A percentile compares a stretch with the other conserved stretches of the same genome.
These are phyloP conservation scores for Pseudophaeomoniella oleicola DNA, from an alignment of 2,329 filamentous ascomycete species.

Conservation along the genomic window DNA sequence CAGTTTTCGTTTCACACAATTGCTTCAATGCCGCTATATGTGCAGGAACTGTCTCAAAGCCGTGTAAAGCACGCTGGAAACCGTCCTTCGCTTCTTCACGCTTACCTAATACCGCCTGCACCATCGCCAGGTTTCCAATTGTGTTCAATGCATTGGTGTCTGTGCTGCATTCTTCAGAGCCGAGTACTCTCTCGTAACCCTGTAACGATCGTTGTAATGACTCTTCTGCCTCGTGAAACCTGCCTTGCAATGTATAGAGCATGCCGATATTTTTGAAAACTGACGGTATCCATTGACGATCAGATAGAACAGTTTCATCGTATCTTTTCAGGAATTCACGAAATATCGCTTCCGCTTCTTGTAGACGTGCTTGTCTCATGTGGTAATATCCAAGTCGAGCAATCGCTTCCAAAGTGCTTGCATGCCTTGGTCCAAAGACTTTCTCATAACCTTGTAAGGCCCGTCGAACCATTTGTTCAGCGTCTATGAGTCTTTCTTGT, in stretches of 20 bases:
- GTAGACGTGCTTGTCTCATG: slow-evolving; percentile 3
- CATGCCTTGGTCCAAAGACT: slow-evolving; percentile 3
- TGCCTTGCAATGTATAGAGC: slow-evolving; percentile 9
- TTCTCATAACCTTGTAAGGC: slow-evolving; percentile 5
- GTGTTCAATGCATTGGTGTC: slow-evolving; percentile 7
- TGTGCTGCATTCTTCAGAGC: no score
- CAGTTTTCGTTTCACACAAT: no score
- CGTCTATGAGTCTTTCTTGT: slow-evolving; percentile 11
- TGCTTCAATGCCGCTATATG: no score
- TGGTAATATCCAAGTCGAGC: slow-evolving; percentile 7
- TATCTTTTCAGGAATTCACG: slow-evolving; percentile 4
- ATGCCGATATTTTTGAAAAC: slow-evolving; percentile 7
- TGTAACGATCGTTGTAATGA: slow-evolving; percentile 10
- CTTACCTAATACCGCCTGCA: slow-evolving; percentile 9
- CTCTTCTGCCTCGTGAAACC: slow-evolving; percentile 10
- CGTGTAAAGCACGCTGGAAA: slow-evolving; percentile 5
- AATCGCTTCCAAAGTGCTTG: slow-evolving; percentile 11
- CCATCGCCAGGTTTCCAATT: slow-evolving; percentile 2
- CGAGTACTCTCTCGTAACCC: slow-evolving; percentile 8
- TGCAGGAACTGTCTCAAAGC: slow-evolving; percentile 5
- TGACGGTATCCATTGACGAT: slow-evolving; percentile 7
- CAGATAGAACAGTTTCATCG: slow-evolving; percentile 5
- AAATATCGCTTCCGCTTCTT: slow-evolving; percentile 7
- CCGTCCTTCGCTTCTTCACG: slow-evolving; percentile 11
- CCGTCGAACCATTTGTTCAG: slow-evolving; percentile 15